Evolutionary conservation across 164 flowering plant species (phyloP).

Genomic region (Piper betle): DNA sequence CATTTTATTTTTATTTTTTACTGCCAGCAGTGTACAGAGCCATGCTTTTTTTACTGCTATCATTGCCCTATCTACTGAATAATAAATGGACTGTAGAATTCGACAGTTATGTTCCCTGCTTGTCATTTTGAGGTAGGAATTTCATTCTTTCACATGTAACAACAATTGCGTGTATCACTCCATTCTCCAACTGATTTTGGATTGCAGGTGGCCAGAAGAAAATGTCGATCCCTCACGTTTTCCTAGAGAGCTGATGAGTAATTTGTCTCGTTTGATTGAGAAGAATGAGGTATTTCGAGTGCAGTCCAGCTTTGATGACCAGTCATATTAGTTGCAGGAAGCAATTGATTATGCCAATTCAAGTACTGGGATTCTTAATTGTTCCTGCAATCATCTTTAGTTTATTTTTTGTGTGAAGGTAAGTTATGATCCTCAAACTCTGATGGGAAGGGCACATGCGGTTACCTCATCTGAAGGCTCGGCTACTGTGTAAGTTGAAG

Average conservation of each 20-base stretch:
- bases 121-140: not conserved
- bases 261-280: constrained; percentile 50
- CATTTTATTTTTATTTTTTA: no score
- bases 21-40: no score
- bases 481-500: constrained; percentile 69
- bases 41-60: no score
- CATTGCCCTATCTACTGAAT: no score
- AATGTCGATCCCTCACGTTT: constrained; percentile 81
- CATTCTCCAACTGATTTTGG: not conserved
- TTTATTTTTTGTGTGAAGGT: constrained; percentile 27
- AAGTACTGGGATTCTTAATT: not conserved
- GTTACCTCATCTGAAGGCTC: constrained; percentile 76
- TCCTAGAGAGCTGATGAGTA: constrained; percentile 54
- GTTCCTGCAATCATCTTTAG: no score
- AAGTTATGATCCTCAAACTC: constrained; percentile 56
- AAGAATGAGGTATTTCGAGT: constrained; percentile 38
- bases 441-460: constrained; percentile 74
- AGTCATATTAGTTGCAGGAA: not conserved
- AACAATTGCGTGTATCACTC: not conserved
- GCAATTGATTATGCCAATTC: no score
- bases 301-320: not conserved
- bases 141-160: not conserved
- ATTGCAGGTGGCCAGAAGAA: constrained; percentile 76
- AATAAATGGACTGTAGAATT: no score
- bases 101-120: not conserved